A percentile compares a stretch with the other conserved stretches of the same genome.
These are phyloP conservation scores for Cadophora gregata DNA, from an alignment of 2,329 filamentous ascomycete species.

Conservation along the genomic window DNA sequence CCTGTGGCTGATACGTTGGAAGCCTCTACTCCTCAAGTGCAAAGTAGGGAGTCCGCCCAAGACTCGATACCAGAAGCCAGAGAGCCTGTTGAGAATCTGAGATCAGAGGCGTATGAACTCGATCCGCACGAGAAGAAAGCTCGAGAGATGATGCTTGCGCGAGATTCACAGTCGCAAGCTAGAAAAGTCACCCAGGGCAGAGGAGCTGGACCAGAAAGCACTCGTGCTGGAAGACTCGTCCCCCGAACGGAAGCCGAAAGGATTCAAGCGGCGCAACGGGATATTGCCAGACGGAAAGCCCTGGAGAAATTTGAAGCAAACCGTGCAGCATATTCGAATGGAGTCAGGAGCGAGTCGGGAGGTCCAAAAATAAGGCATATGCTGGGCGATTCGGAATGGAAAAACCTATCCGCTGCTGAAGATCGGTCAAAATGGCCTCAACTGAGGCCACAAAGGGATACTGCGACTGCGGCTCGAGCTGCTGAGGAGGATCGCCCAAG, in stretches of 20 bases:
- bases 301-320: conserved; percentile 14
- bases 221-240: conserved; percentile 35
- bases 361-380: conserved; percentile 19
- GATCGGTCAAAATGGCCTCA: conserved; percentile 29
- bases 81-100: background rate
- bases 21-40: background rate
- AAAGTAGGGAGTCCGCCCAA: background rate
- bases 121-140: conserved; percentile 40
- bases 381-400: conserved; percentile 19
- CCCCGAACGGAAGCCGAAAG: conserved; percentile 24
- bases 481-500: conserved; percentile 1
- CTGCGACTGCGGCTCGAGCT: conserved; percentile 9
- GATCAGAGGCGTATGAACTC: conserved; percentile 17
- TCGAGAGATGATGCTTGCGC: conserved; percentile 35
- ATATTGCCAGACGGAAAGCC: conserved; percentile 22
- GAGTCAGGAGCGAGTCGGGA: background rate
- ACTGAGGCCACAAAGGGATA: conserved; percentile 26
- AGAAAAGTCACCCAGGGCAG: conserved; percentile 18
- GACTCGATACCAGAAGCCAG: background rate
- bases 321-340: background rate
- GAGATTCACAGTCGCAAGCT: conserved; percentile 16
- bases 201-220: conserved; percentile 39
- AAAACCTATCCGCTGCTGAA: background rate
- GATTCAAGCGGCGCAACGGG: conserved; percentile 17
- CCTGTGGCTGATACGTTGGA: background rate